Evolutionary conservation across 2,329 filamentous ascomycete species (phyloP), one percentile per base, ranked within the genome.

Genomic region (Cordyceps fumosorosea): DNA sequence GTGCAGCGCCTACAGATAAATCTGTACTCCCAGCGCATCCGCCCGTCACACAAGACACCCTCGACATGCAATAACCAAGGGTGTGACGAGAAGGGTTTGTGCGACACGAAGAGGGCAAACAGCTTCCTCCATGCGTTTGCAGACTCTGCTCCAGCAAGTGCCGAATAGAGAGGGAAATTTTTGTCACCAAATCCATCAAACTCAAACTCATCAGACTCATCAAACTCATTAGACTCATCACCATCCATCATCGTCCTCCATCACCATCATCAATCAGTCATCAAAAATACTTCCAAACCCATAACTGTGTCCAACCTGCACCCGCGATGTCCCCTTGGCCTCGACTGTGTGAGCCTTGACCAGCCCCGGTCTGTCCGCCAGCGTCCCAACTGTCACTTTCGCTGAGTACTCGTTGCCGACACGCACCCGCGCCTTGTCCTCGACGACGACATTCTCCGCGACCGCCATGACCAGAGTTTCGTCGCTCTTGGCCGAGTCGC

Each of bases 231-330:
- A 37, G 12, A 37, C 3, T 37, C 34, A 11, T 14, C 34, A 37
- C 11, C 40, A 44, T 42, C 26, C 26, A 29, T 29, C 26, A 29
- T 6, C 26, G 6, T 29, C 26, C 26, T 7, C 29, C 29, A 29
- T 29, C 29, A 29, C 8, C 29, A 5, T 7, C 29, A 29, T 29
- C 29, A 29, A 7, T 29, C 26, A 50, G 34, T 62, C 52, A 26
- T 60, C 48, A 34, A 52, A 60, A 45, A 60, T 53, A 50, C 57
- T 60, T 11, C 48, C 51, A 12, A 52, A 52, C 5, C 57, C 57
- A 54, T 60, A 60, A 24, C 48, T 60, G n/a, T 60, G 44, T 37
- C 57, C 57, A 34, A 60, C 57, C 11, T 60, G 57, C 57, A 53
- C 48, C 42, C 57, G 42, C 34, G 57, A 44, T 12, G 48, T 60